Base-by-base conservation (phyloP, 768 basidiomycete genomes). In the Mycena indigotica region DNA sequence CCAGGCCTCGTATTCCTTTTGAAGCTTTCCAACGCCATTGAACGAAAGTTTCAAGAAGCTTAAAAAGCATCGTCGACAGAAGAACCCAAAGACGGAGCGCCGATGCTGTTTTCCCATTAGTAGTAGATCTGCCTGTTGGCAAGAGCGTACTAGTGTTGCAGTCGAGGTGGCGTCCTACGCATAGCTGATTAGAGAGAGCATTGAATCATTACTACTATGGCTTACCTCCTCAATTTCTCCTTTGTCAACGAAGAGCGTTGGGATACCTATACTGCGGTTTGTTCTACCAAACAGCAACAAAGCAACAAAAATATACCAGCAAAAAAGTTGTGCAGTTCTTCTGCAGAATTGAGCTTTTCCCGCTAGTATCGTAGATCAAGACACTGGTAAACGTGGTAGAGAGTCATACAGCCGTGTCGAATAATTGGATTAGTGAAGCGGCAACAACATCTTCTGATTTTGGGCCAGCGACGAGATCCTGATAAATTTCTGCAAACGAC, bases 51-150 rank as follows among this genome's bases (percentile, higher is more conserved):
- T 93, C 64, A 82, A 67, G 70, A 87, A 93, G 64, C 81, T 86
- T 49, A 91, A 79, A 58, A 81, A 86, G 67, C 88, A 91, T 38
- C 92, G 80, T 46, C 91, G 87, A 63, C 83, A 85, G 66, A 93
- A 93, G 65, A 84, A 90, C 2, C 91, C 93, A 69, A 93, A 89
- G 21, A 90, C 72, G 2, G 92, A 93, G 19, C 89, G 85, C 25
- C 88, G 84, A 52, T 77, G 78, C 91, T 93, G 52, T 45, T 50
- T 56, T 29, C 21, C 32, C n/a, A n/a, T 44, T 35, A 30, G 49
- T 45, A 48, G 53, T 16, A 26, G 48, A 19, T 41, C 24, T 13
- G 46, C 12, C 12, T 48, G 4, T 10, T 12, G 28, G 46, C 25
- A 8, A 12, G 46, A 48, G n/a, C 21, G 13, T 28, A 48, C 46